Conservation (phyloP, 306 rosid genomes). For the Ormosia emarginata region DNA sequence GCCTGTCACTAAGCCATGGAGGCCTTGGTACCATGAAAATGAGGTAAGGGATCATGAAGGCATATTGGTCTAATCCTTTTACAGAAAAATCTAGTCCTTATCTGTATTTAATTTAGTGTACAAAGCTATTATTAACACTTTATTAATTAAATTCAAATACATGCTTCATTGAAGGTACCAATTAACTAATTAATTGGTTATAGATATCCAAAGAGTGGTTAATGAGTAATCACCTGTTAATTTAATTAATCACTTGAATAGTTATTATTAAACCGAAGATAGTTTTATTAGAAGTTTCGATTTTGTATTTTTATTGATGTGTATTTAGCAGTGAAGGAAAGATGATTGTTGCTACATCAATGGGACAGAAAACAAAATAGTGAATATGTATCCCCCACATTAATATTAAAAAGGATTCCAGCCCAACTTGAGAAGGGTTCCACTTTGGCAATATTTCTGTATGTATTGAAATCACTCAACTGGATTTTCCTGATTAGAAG, state of each 20-base stretch:
- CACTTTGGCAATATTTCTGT: not conserved
- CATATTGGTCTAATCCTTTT: not conserved
- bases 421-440: not conserved
- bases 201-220: not conserved
- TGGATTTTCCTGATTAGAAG: not conserved
- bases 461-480: not conserved
- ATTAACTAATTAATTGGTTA: not conserved
- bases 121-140: not conserved
- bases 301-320: not conserved
- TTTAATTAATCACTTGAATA: not conserved
- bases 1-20: slow-evolving; percentile 74
- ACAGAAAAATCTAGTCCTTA: not conserved
- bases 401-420: not conserved
- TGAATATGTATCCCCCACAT: not conserved
- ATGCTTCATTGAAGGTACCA: not conserved
- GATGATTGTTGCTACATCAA: not conserved
- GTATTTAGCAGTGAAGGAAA: not conserved
- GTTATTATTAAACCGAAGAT: not conserved
- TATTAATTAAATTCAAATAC: not conserved
- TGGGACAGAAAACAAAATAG: not conserved
- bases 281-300: not conserved
- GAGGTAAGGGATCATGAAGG: slow-evolving; percentile 46
- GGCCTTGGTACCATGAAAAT: slow-evolving; percentile 83
- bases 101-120: not conserved
- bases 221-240: not conserved